Conservation (phyloP, 768 basidiomycete species). For the Gymnopilus dilepis region DNA sequence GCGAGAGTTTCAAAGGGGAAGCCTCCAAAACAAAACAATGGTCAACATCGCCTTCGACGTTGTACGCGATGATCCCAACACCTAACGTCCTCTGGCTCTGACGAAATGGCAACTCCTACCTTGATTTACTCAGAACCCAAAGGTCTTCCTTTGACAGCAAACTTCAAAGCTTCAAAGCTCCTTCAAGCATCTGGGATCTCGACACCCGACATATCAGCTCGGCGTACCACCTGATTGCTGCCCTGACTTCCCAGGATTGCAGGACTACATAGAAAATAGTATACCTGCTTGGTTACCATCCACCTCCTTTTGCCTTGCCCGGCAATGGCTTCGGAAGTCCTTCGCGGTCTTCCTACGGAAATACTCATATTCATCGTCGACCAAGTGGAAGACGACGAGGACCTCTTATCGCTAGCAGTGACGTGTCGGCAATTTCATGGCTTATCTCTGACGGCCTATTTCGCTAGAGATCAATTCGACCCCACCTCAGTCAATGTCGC, state of each 20-base stretch:
- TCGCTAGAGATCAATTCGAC: slow-evolving; percentile 14
- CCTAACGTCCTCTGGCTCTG: no score
- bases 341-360: slow-evolving; percentile 11
- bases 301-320: not conserved
- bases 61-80: no score
- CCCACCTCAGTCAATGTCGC: slow-evolving; percentile 11
- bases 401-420: slow-evolving; percentile 17
- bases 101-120: no score
- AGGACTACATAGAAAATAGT: not conserved
- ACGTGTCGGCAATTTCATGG: slow-evolving; percentile 18
- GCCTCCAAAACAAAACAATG: no score
- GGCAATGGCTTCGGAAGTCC: not conserved
- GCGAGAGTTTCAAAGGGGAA: no score
- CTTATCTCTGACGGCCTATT: slow-evolving; percentile 14
- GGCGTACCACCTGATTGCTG: no score
- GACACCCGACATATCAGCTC: no score
- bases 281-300: not conserved
- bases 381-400: slow-evolving; percentile 13
- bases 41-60: no score
- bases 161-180: no score
- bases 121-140: no score
- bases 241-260: not conserved
- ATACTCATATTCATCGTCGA: slow-evolving; percentile 15
- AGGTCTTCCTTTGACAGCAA: no score
- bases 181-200: no score